phyloP scores from a whole-genome alignment of 106 monocot genomes.

The Dendrobium officinale region DNA sequence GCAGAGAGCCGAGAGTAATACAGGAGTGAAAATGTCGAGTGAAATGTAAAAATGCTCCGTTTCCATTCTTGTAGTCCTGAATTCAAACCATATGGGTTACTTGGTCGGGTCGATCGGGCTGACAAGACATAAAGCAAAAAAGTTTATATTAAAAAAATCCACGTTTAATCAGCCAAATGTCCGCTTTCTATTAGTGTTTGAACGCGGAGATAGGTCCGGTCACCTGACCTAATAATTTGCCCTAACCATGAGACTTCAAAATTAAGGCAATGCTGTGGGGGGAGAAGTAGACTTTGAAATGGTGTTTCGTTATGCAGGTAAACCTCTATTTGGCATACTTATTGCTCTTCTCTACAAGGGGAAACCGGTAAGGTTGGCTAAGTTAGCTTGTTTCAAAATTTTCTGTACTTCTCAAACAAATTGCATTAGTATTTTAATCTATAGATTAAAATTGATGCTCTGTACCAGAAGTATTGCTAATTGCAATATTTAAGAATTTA shows the following conservation, averaged over 20 bases:
- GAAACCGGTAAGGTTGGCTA: slow-evolving; percentile 47
- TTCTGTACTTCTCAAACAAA: not conserved
- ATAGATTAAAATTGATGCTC: not conserved
- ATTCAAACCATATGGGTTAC: too few species aligned
- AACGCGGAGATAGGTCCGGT: too few species aligned
- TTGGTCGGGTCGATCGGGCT: too few species aligned
- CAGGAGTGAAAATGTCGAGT: too few species aligned
- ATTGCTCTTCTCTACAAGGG: slow-evolving; percentile 86
- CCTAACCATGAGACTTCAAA: not conserved
- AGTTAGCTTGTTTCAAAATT: not conserved
- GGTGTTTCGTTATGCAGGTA: slow-evolving; percentile 45
- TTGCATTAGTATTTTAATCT: not conserved
- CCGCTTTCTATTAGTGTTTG: too few species aligned
- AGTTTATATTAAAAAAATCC: too few species aligned
- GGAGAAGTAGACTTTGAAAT: not conserved
- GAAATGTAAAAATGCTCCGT: too few species aligned
- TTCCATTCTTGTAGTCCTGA: too few species aligned
- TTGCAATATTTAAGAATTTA: not conserved
- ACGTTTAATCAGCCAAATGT: too few species aligned
- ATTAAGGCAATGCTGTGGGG: not conserved
- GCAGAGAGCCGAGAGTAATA: too few species aligned
- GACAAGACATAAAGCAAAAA: too few species aligned
- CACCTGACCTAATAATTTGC: too few species aligned
- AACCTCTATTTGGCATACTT: slow-evolving; percentile 94
- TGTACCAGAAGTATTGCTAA: not conserved